These are phyloP conservation scores for Aquilaria agallochum DNA, from an alignment of 441 rosid species.

Conservation along the genomic window DNA sequence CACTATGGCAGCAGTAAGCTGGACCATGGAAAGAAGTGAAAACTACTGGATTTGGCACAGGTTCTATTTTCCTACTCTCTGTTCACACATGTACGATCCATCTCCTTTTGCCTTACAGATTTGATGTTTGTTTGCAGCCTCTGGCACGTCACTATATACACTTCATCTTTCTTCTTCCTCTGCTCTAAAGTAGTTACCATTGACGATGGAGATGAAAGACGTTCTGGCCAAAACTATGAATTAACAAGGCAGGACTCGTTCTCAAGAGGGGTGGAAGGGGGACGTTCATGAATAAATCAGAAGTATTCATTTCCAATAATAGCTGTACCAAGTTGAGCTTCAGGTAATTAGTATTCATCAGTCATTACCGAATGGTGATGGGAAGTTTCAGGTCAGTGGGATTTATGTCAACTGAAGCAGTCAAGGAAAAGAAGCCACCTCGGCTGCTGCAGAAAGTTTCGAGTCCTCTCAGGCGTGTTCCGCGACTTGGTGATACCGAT, in stretches of 20 bases:
- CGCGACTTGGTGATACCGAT: background rate
- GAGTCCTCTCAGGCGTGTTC: background rate
- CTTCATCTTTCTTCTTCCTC: constrained; percentile 92
- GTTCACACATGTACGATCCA: constrained; percentile 3
- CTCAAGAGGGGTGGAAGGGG: constrained; percentile 33
- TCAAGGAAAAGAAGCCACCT: background rate
- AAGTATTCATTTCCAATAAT: background rate
- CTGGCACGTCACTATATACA: constrained; percentile 86
- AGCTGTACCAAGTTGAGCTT: background rate
- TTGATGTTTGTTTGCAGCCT: constrained; percentile 47
- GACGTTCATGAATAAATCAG: background rate
- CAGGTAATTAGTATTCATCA: background rate
- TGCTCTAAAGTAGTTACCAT: constrained; percentile 64
- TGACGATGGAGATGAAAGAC: constrained; percentile 30
- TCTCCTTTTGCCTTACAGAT: constrained; percentile 10
- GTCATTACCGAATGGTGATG: background rate
- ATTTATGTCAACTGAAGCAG: too few species aligned
- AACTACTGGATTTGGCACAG: constrained; percentile 99
- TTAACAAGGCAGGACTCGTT: constrained; percentile 68
- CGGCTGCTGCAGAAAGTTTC: background rate
- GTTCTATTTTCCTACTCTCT: constrained; percentile 20
- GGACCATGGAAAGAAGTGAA: constrained; percentile 79
- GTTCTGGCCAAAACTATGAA: constrained; percentile 38
- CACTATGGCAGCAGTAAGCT: constrained; percentile 79
- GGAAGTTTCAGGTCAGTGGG: too few species aligned